phyloP scores from a whole-genome alignment of 2,329 filamentous ascomycete genomes.

The Fusarium solani-melongenae region DNA sequence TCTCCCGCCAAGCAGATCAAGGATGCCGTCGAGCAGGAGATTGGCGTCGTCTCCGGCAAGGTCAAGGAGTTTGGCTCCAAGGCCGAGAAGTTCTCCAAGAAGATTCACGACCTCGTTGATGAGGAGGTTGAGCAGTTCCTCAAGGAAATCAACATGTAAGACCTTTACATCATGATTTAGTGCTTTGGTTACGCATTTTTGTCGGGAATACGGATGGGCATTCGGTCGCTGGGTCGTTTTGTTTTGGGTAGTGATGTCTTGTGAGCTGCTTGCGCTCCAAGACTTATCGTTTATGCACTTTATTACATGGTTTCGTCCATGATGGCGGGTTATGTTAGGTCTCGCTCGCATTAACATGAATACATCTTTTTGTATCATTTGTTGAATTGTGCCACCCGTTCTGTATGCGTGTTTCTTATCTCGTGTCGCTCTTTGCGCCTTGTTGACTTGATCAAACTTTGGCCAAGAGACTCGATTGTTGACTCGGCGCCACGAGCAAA shows the following conservation, averaged over 20 bases:
- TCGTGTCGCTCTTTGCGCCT: not conserved
- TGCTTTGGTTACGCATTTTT: constrained; percentile 42
- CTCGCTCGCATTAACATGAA: constrained; percentile 25
- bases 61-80: constrained; percentile 65
- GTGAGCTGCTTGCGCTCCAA: constrained; percentile 28
- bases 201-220: constrained; percentile 39
- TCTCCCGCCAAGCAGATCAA: constrained; percentile 68
- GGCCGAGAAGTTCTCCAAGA: constrained; percentile 71
- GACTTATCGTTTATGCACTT: constrained; percentile 24
- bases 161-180: constrained; percentile 35
- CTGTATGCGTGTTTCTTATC: not conserved
- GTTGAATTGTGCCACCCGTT: not conserved
- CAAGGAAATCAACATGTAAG: constrained; percentile 60
- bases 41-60: constrained; percentile 69
- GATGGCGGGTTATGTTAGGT: constrained; percentile 14
- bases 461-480: not conserved
- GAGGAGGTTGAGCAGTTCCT: constrained; percentile 71
- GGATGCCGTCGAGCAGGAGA: constrained; percentile 68
- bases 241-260: constrained; percentile 44
- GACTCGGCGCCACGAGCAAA: not conserved
- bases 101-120: constrained; percentile 71
- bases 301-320: constrained; percentile 26
- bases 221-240: constrained; percentile 32
- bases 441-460: not conserved
- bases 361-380: constrained; percentile 33